Conservation (phyloP, 345 rosid species). For the Heritiera littoralis region DNA sequence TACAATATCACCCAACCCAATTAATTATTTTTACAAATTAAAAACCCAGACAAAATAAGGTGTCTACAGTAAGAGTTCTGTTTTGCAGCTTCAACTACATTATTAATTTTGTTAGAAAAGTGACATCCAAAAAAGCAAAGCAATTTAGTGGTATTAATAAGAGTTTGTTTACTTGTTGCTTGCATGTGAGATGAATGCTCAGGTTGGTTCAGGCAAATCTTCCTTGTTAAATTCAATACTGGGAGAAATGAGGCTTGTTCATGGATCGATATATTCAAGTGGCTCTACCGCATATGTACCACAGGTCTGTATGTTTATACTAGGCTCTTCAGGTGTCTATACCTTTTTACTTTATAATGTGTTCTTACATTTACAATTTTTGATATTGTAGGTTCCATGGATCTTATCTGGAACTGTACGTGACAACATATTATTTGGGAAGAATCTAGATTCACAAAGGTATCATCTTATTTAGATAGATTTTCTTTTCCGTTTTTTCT, state of each 20-base stretch:
- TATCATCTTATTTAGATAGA: slow-evolving; percentile 25
- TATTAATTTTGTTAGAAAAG: background rate
- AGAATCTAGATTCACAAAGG: slow-evolving; percentile 66
- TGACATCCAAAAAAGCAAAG: background rate
- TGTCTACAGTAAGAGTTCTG: background rate
- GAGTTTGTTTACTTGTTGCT: background rate
- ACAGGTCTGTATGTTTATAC: slow-evolving; percentile 56
- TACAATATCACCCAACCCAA: too few species aligned
- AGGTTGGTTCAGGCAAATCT: slow-evolving; percentile 98
- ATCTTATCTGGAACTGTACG: slow-evolving; percentile 84
- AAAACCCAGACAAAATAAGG: too few species aligned
- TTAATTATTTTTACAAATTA: too few species aligned
- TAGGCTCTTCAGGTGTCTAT: slow-evolving; percentile 3
- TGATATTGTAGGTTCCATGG: slow-evolving; percentile 78
- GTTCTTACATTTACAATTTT: slow-evolving; percentile 25
- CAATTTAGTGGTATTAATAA: background rate
- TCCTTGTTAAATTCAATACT: slow-evolving; percentile 73
- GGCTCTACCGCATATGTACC: slow-evolving; percentile 84
- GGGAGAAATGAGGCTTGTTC: slow-evolving; percentile 66
- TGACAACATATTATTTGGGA: slow-evolving; percentile 73
- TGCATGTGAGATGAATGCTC: slow-evolving; percentile 22
- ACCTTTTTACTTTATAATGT: slow-evolving; percentile 2
- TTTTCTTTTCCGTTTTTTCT: slow-evolving; percentile 3
- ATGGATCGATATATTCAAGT: slow-evolving; percentile 55
- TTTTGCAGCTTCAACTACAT: background rate